Percentiles rank a stretch among this genome's conserved stretches.
phyloP scores from a whole-genome alignment of 805 yeast genomes.

The Metschnikowia arizonensis region DNA sequence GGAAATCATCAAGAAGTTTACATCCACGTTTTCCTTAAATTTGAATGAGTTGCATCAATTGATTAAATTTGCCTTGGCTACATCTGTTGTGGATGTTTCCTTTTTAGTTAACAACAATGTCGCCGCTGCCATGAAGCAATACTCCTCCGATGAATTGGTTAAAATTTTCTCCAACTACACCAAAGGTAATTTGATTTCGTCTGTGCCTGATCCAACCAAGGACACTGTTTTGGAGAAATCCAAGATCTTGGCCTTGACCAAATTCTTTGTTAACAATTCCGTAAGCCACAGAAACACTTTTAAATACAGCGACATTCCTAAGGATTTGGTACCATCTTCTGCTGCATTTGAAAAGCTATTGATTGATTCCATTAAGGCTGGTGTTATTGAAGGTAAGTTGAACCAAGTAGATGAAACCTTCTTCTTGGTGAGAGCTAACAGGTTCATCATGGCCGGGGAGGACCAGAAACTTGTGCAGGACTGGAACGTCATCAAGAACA shows the following conservation, averaged over 20 bases:
- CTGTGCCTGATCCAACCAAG: constrained; percentile 22
- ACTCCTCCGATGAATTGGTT: constrained; percentile 27
- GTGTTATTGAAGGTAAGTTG: constrained; percentile 43
- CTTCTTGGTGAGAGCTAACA: constrained; percentile 38
- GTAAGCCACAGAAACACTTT: constrained; percentile 25
- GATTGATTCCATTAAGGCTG: constrained; percentile 41
- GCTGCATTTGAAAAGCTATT: constrained; percentile 37
- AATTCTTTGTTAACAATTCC: constrained; percentile 29
- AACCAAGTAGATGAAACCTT: constrained; percentile 41
- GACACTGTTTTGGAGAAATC: constrained; percentile 32
- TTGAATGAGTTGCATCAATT: constrained; percentile 27
- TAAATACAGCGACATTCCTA: constrained; percentile 36
- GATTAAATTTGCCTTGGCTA: constrained; percentile 34
- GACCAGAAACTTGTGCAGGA: constrained; percentile 25
- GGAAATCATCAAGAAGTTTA: constrained; percentile 33
- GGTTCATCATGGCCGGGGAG: constrained; percentile 39
- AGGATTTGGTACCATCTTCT: constrained; percentile 24
- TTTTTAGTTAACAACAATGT: constrained; percentile 41
- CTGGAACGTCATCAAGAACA: constrained; percentile 35
- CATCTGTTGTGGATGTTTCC: constrained; percentile 37
- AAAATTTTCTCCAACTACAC: constrained; percentile 31
- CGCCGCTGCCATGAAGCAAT: constrained; percentile 28
- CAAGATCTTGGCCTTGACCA: constrained; percentile 38
- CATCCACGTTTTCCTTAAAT: constrained; percentile 23
- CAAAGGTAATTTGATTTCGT: constrained; percentile 30